These are phyloP conservation scores for Cnidoscolus chayamansa DNA, from an alignment of 441 rosid genomes.

Conservation along the genomic window DNA sequence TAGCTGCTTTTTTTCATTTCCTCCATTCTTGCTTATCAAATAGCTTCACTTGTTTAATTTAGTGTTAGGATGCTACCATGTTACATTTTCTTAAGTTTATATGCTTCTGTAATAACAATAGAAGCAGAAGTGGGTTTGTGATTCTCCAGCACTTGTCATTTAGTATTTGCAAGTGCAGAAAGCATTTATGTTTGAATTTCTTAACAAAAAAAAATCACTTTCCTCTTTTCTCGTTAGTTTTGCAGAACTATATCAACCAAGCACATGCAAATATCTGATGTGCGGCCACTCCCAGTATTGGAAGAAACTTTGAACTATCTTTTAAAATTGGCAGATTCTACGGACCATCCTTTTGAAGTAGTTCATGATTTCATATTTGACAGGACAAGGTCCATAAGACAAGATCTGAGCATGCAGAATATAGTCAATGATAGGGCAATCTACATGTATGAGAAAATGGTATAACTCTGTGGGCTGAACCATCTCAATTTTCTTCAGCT, in stretches of 20 bases:
- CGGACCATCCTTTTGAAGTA: constrained; percentile 64
- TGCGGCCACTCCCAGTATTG: constrained; percentile 70
- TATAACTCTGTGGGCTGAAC: constrained; percentile 31
- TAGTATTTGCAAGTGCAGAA: neutral
- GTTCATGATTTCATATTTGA: constrained; percentile 91
- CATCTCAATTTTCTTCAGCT: constrained; percentile 8
- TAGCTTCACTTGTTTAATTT: neutral
- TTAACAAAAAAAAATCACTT: constrained; percentile 13
- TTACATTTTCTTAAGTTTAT: neutral
- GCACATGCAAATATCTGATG: constrained; percentile 50
- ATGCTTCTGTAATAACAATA: neutral
- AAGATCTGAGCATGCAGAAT: constrained; percentile 87
- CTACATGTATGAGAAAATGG: constrained; percentile 78
- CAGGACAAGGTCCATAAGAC: constrained; percentile 89
- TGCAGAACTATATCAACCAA: constrained; percentile 81
- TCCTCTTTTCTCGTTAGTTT: constrained; percentile 49
- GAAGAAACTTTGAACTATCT: constrained; percentile 71
- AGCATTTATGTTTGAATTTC: constrained; percentile 8
- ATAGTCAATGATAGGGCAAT: constrained; percentile 55
- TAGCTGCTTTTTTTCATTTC: neutral
- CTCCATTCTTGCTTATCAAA: neutral
- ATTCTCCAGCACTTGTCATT: neutral
- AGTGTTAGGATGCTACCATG: neutral
- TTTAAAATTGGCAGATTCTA: constrained; percentile 51
- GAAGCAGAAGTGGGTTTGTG: neutral